Base-by-base conservation (phyloP, 2,329 filamentous ascomycete species). In the Blastomyces silverae region DNA sequence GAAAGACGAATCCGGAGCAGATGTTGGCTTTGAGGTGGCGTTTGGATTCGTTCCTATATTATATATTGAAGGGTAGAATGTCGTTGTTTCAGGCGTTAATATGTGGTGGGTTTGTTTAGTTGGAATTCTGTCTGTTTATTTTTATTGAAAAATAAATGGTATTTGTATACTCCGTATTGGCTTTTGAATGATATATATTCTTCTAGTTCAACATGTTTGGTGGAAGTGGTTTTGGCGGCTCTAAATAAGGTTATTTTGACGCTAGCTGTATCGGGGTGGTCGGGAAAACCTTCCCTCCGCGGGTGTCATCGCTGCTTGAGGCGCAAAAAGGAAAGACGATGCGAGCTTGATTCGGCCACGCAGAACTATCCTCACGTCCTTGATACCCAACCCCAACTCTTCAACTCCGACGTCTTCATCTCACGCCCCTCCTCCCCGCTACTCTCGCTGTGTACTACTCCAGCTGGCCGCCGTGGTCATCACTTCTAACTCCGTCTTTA, bases 231-330 rank as follows among this genome's bases (percentile, higher is more conserved):
- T 5, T 37, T 37, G 34, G 8, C 34, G 34, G 34, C 1, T 34
- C 34, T 8, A 37, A 37, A 37, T 37, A 37, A 10, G 34, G 34
- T 10, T 6, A 7, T 37, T 42, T 42, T 13, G 46, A 22, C 46
- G n/a, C 46, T 50, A 50, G 11, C 46, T 4, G 46, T 22, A 50
- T 50, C 44, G 5, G 20, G 13, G 39, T 15, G 2, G 2, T 60
- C 58, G 58, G 58, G 42, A 48, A 60, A 60, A 60, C 58, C 39
- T 46, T 60, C 39, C 28, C 13, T 46, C 39, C 22, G 55, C 55
- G 20, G 55, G 6, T 31, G 52, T 25, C 15, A 15, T 37, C 53
- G 20, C 42, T 8, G 53, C 28, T 3, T 10, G 15, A 20, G 31
- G 31, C 55, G n/a, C 28, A 39, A 15, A 57, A 1, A n/a, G 55